Percentiles rank a stretch among this genome's conserved stretches.
phyloP scores from a whole-genome alignment of 176 grass and related monocot genomes.

The Pontederia paniculata region DNA sequence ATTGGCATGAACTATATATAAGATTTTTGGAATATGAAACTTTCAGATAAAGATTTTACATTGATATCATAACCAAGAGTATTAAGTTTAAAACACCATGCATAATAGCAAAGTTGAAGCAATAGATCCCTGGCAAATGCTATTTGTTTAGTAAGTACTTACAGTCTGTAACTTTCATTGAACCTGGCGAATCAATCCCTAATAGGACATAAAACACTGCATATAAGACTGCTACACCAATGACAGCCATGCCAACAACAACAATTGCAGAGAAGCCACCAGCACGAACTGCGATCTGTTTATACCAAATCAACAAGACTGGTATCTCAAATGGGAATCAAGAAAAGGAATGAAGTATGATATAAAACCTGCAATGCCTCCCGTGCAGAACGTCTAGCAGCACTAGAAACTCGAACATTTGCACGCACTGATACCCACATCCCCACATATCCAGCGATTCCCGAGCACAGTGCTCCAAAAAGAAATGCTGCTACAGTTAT shows the following conservation, averaged over 20 bases:
- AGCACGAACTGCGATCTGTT: slow-evolving; percentile 96
- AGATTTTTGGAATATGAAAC: too few relatives aligned
- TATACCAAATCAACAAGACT: slow-evolving; percentile 24
- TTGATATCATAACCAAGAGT: too few relatives aligned
- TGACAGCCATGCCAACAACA: slow-evolving; percentile 99
- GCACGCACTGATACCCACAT: slow-evolving; percentile 99
- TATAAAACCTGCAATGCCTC: slow-evolving; percentile 93
- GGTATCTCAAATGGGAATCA: slow-evolving; percentile 8
- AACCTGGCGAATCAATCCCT: slow-evolving; percentile 80
- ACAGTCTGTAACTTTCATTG: slow-evolving; percentile 96
- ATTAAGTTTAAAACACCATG: too few relatives aligned
- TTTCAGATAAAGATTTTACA: too few relatives aligned
- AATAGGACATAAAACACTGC: slow-evolving; percentile 89
- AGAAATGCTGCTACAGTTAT: slow-evolving; percentile 95
- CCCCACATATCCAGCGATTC: slow-evolving; percentile 91
- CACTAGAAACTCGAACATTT: slow-evolving; percentile 98
- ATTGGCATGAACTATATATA: too few relatives aligned
- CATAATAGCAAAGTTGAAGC: too few relatives aligned
- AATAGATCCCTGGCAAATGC: too few relatives aligned
- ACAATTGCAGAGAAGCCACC: slow-evolving; percentile 95
- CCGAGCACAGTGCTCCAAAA: slow-evolving; percentile 92
- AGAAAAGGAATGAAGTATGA: slow-evolving; percentile 8
- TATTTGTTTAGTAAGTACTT: slow-evolving; percentile 45
- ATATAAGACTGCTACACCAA: slow-evolving; percentile 95
- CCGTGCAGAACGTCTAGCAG: slow-evolving; percentile 93